Percentiles rank a stretch among this genome's conserved stretches.
phyloP scores from a whole-genome alignment of 169 alveolate species.

The Blepharisma undulans region DNA sequence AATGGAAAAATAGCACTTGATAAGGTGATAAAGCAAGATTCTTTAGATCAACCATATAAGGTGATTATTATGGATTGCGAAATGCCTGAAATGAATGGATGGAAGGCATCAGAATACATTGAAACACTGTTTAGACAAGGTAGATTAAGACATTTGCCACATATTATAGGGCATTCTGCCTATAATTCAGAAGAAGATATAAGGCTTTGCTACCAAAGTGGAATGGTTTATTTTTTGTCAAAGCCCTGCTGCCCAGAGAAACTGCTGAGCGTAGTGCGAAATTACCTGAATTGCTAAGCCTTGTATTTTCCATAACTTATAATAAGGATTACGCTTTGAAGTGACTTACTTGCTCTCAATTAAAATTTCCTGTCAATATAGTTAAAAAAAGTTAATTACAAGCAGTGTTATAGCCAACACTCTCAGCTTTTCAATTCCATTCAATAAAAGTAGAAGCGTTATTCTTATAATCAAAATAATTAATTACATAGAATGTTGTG shows the following conservation, averaged over 20 bases:
- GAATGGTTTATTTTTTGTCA: background rate
- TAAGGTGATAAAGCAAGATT: background rate
- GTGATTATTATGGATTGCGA: slow-evolving; percentile 27
- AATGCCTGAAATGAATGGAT: slow-evolving; percentile 31
- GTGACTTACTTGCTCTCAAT: background rate
- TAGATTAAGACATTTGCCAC: background rate
- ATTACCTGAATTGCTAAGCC: background rate
- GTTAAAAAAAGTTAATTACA: no score
- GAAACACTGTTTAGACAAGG: background rate
- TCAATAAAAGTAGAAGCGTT: background rate
- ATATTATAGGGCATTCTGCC: slow-evolving; percentile 27
- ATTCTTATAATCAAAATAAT: background rate
- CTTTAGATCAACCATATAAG: background rate
- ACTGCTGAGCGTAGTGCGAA: background rate
- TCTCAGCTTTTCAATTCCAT: background rate
- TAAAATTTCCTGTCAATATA: no score
- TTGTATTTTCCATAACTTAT: background rate
- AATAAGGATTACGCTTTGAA: background rate
- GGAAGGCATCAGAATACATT: slow-evolving; percentile 9
- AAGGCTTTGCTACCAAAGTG: slow-evolving; percentile 7
- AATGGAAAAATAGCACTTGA: background rate
- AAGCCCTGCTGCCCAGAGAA: background rate
- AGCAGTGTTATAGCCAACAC: background rate
- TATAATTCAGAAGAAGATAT: background rate
- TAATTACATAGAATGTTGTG: background rate